phyloP scores from a whole-genome alignment of 257 asterid species.

The Verbascum thapsus region DNA sequence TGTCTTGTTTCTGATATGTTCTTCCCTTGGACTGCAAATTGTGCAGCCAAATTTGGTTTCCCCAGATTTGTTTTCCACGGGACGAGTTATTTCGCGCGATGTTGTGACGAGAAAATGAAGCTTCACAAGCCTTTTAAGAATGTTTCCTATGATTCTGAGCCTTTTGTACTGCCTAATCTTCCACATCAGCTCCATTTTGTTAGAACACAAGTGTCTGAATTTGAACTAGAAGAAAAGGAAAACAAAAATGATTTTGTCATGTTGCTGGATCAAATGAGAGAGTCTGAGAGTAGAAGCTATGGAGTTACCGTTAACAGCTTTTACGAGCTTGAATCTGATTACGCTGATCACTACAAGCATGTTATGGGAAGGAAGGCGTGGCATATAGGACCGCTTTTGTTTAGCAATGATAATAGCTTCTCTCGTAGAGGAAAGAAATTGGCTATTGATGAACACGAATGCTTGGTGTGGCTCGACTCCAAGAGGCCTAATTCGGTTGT shows the following conservation, averaged over 20 bases:
- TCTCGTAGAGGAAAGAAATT: constrained; percentile 37
- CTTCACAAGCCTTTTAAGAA: constrained; percentile 39
- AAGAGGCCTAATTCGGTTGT: constrained; percentile 43
- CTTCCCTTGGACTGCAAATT: constrained; percentile 49
- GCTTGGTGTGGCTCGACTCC: constrained; percentile 47
- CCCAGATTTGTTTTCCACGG: constrained; percentile 55
- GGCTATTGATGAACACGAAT: constrained; percentile 37
- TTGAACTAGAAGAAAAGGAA: neutral
- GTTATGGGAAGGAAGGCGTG: constrained; percentile 41
- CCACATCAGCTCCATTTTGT: constrained; percentile 39
- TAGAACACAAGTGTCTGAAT: constrained; percentile 37
- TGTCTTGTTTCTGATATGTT: constrained; percentile 51
- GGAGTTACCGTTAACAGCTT: constrained; percentile 61
- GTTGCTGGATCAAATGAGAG: constrained; percentile 27
- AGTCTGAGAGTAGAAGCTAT: constrained; percentile 34
- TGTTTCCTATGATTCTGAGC: constrained; percentile 46
- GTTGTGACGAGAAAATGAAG: constrained; percentile 31
- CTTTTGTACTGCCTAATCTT: constrained; percentile 42
- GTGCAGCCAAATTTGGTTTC: constrained; percentile 47
- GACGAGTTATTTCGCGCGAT: constrained; percentile 36
- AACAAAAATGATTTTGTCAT: neutral
- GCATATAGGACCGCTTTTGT: constrained; percentile 54
- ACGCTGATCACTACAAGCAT: constrained; percentile 39
- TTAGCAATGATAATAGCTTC: constrained; percentile 29
- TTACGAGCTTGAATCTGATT: constrained; percentile 50